Base-by-base conservation (phyloP, 768 basidiomycete genomes). In the Phlebiopsis flavidoalba region DNA sequence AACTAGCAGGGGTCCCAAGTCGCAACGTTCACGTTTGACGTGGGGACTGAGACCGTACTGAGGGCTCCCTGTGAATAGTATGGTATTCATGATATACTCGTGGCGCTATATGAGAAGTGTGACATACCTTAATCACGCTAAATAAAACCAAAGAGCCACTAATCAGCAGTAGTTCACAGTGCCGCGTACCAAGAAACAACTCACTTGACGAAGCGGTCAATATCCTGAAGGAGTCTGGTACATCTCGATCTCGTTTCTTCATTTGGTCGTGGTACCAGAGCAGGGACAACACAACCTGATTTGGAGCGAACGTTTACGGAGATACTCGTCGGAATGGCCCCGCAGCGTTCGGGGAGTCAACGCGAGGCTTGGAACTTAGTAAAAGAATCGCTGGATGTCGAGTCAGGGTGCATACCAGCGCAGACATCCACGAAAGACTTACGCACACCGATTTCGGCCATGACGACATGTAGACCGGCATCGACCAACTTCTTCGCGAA, bases 181-280 rank as follows among this genome's bases (percentile, higher is more conserved):
- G 40, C 17, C 17, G 12, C 12, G 40, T 17, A 56, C n/a, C n/a
- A n/a, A n/a, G 19, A 51, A 11, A 24, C n/a, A 19, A 52, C 63
- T 26, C 36, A 71, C 69, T 49, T 54, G 36, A 72, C 72, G 50
- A 73, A 73, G 8, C 67, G 64, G 59, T 73, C 72, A n/a, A 73
- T 71, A 57, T 73, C 70, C 63, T 73, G n/a, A n/a, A n/a, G n/a
- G n/a, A n/a, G n/a, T 73, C 61, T 73, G 72, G 51, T 67, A 73
- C n/a, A n/a, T n/a, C 37, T 65, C 69, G n/a, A 73, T 67, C 40
- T 70, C 68, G 46, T 73, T n/a, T 73, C 65, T 73, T 73, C 69
- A n/a, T n/a, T n/a, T n/a, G n/a, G n/a, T 73, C 69, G 58, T 73
- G 72, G 21, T 61, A 60, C 8, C 60, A n/a, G n/a, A n/a, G n/a